Percentiles rank a stretch among this genome's conserved stretches.
These are phyloP conservation scores for Backusella sp. DNA, from an alignment of 192 early-diverging fungal species.

Conservation along the genomic window DNA sequence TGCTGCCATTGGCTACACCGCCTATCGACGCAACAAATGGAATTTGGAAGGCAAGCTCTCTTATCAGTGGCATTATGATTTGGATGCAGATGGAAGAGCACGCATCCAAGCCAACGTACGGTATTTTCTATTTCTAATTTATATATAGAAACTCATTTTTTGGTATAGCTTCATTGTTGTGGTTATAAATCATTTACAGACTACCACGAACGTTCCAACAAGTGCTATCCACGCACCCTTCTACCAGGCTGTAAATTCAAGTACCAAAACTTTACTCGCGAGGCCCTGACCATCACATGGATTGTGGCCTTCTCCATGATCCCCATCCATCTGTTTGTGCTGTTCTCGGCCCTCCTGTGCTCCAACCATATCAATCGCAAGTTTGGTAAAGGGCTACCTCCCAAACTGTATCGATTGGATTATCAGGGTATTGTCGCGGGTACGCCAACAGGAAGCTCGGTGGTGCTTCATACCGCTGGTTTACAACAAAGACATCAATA, in stretches of 20 bases:
- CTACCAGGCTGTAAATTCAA: slow-evolving; percentile 42
- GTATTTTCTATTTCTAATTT: background rate
- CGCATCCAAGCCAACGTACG: slow-evolving; percentile 33
- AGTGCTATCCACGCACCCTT: slow-evolving; percentile 49
- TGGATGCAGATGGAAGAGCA: slow-evolving; percentile 14
- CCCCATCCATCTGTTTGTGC: slow-evolving; percentile 39
- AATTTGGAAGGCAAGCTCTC: slow-evolving; percentile 33
- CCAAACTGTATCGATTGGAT: slow-evolving; percentile 41
- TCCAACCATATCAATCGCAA: slow-evolving; percentile 48
- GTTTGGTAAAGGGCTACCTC: slow-evolving; percentile 38
- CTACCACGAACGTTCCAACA: slow-evolving; percentile 44
- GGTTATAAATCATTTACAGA: slow-evolving; percentile 46
- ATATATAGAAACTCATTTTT: background rate
- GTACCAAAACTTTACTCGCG: slow-evolving; percentile 37
- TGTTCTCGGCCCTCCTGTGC: slow-evolving; percentile 44
- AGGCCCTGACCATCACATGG: slow-evolving; percentile 36
- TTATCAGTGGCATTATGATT: slow-evolving; percentile 32
- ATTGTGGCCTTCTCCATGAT: slow-evolving; percentile 43
- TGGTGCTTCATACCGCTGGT: slow-evolving; percentile 23
- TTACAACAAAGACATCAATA: slow-evolving; percentile 13
- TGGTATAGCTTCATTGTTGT: slow-evolving; percentile 51
- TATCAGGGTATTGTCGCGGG: slow-evolving; percentile 35
- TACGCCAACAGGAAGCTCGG: slow-evolving; percentile 33
- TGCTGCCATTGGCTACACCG: slow-evolving; percentile 44
- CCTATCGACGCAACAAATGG: slow-evolving; percentile 38